Base-by-base conservation (phyloP, 768 basidiomycete genomes). In the Dioszegia aurantiaca region DNA sequence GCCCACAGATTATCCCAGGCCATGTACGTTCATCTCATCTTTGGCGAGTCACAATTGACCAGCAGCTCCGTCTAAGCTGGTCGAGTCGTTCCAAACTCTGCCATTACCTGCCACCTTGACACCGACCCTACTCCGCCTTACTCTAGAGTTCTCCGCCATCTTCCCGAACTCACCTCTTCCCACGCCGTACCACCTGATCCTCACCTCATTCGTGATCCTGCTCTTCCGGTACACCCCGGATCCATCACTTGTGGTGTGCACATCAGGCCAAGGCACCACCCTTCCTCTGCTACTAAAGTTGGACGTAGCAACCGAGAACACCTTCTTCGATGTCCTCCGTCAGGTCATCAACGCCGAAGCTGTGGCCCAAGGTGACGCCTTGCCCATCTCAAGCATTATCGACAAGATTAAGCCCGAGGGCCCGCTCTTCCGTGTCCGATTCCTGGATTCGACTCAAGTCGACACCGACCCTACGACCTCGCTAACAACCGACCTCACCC, bases 191-290 rank as follows among this genome's bases (percentile, higher is more conserved):
- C 91, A 97, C 70, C 81, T 97, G 24, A 83, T 97, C 43, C 81
- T 97, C 41, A 84, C 95, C n/a, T 87, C 94, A 0, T 95, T 99
- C 78, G 83, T 85, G 11, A 87, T 94, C 21, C 81, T 98, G 48
- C 80, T 99, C 12, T 91, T 97, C 78, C 83, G 94, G 40, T 95
- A 91, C 78, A 97, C 95, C 0, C 93, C 89, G 39, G 95, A 99
- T 74, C 92, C 86, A 26, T 91, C 95, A 68, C 81, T 99, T 61
- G 82, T 95, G 58, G 87, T 99, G 69, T 91, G 88, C 33, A 70
- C 74, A n/a, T 92, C 90, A 16, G 64, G 66, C 11, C 87, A 89
- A 24, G 84, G 88, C 1, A 79, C 82, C 4, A 83, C 84, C 5
- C 82, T 83, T 24, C 90, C 92, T 9, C 81, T 99, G 37, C 82